Percentiles rank a stretch among this genome's conserved stretches.
Conservation (phyloP, 768 basidiomycete species). For the Suillus variegatus region DNA sequence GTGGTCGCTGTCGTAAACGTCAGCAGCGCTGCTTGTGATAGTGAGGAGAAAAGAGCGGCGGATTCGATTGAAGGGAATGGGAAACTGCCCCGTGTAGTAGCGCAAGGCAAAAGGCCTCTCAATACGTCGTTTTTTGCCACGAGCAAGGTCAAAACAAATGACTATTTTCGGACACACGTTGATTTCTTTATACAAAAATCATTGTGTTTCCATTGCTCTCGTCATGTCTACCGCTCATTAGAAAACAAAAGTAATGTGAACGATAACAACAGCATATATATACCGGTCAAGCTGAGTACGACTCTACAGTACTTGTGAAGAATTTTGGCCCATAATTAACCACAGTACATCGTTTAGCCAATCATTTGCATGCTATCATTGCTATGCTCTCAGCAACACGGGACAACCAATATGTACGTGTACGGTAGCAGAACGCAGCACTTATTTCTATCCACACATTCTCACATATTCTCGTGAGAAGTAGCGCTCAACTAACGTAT, state of each 20-base stretch:
- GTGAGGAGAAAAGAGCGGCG: slow-evolving; percentile 13
- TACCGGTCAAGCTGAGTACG: not conserved
- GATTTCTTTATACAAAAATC: not conserved
- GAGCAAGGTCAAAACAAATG: not conserved
- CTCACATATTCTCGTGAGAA: too few relatives aligned
- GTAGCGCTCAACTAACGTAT: too few relatives aligned
- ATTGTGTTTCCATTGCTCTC: not conserved
- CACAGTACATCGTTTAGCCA: not conserved
- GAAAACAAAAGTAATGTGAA: not conserved
- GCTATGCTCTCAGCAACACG: not conserved
- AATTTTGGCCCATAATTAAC: not conserved
- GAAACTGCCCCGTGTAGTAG: slow-evolving; percentile 1
- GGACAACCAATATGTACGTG: not conserved
- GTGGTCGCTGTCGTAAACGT: not conserved
- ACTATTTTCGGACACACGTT: slow-evolving; percentile 1
- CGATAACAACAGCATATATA: not conserved
- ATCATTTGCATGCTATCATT: not conserved
- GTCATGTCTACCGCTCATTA: not conserved
- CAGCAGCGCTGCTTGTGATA: not conserved
- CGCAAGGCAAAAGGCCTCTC: slow-evolving; percentile 3
- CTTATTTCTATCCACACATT: slow-evolving; percentile 3
- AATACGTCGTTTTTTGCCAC: slow-evolving; percentile 7
- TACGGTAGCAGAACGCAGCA: not conserved
- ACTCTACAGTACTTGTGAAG: not conserved
- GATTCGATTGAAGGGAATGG: slow-evolving; percentile 6